These are phyloP conservation scores for Xylaria cubensis DNA, from an alignment of 495 filamentous ascomycete species.

Conservation along the genomic window DNA sequence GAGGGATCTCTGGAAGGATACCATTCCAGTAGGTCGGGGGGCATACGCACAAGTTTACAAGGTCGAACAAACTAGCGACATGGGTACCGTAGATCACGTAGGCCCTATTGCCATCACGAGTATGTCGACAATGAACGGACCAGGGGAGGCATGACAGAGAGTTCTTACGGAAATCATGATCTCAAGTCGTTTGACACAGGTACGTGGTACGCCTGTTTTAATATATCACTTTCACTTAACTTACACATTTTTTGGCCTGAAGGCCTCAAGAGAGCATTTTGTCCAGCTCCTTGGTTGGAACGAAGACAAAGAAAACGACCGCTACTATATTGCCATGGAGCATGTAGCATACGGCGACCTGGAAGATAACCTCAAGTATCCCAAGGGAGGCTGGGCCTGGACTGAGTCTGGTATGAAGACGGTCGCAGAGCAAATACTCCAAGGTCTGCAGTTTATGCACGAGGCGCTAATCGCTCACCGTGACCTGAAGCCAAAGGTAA, in stretches of 20 bases:
- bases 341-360: not conserved
- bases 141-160: not conserved
- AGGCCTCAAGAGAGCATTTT: not conserved
- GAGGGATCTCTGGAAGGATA: too few species aligned
- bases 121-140: too few species aligned
- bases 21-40: not conserved
- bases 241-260: too few species aligned
- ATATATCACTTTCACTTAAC: too few species aligned
- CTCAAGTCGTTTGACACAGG: not conserved
- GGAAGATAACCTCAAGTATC: not conserved
- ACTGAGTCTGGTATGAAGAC: not conserved
- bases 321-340: not conserved
- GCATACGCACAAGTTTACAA: not conserved
- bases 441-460: slow-evolving; percentile 2
- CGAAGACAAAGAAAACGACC: not conserved
- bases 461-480: not conserved
- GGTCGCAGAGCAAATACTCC: not conserved
- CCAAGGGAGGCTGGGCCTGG: not conserved
- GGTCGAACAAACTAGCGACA: not conserved
- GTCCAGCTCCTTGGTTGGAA: not conserved
- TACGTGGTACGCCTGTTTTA: too few species aligned
- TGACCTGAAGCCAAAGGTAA: slow-evolving; percentile 2
- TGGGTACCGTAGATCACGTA: too few species aligned
- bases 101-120: too few species aligned
- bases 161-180: not conserved